A percentile compares a stretch with the other conserved stretches of the same genome.
These are phyloP conservation scores for Leptographium procerum DNA, from an alignment of 2,329 filamentous ascomycete species.

Conservation along the genomic window DNA sequence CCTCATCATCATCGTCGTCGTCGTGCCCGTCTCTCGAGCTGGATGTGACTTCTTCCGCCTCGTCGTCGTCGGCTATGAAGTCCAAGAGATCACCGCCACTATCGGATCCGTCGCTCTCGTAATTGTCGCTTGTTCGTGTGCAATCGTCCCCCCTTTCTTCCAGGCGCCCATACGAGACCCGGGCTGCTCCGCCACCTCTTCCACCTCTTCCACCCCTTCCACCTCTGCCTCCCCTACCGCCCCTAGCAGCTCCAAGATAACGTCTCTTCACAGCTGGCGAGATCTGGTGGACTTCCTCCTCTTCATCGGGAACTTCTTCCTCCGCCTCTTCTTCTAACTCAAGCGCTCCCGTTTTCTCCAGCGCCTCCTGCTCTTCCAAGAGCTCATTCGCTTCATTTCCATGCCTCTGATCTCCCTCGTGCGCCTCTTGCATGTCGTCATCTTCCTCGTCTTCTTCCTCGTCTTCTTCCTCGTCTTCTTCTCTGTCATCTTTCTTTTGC, in stretches of 20 bases:
- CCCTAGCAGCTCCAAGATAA: constrained; percentile 4
- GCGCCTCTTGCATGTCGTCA: constrained; percentile 8
- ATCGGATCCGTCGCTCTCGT: constrained; percentile 35
- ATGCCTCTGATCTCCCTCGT: background rate
- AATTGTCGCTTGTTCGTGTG: constrained; percentile 34
- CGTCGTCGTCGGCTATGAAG: constrained; percentile 45
- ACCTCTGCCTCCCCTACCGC: constrained; percentile 10
- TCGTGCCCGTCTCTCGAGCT: background rate
- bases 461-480: constrained; percentile 11
- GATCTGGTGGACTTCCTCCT: constrained; percentile 2
- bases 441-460: constrained; percentile 6
- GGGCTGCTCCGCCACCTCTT: constrained; percentile 7
- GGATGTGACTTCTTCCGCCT: constrained; percentile 5
- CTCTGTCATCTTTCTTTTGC: constrained; percentile 10
- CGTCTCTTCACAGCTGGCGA: background rate
- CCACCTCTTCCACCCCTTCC: constrained; percentile 2
- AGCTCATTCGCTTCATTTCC: background rate
- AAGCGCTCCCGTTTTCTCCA: background rate
- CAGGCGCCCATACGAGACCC: constrained; percentile 14
- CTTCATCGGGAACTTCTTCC: background rate
- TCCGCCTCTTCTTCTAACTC: background rate
- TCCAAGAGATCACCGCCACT: constrained; percentile 38
- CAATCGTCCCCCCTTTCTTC: constrained; percentile 42
- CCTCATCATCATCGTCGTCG: background rate
- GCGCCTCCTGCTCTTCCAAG: background rate